Percentiles rank a stretch among this genome's conserved stretches.
Conservation (phyloP, 1,139 yeast genomes). For the Yamadazyma kanchanaburiensis region DNA sequence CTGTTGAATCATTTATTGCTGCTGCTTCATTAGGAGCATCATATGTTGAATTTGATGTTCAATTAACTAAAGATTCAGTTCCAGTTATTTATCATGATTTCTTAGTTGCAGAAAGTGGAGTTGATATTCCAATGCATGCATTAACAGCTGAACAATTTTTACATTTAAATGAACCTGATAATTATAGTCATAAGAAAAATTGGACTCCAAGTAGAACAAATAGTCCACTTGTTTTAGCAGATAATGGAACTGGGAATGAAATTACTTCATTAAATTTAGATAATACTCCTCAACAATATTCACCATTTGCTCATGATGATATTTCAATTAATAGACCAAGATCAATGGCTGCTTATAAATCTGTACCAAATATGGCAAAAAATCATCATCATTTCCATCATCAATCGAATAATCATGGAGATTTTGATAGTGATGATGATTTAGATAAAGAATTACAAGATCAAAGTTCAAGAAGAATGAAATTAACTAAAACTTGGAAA, state of each 20-base stretch:
- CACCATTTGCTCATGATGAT: slow-evolving; percentile 40
- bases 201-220: slow-evolving; percentile 6
- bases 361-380: slow-evolving; percentile 22
- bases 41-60: slow-evolving; percentile 95
- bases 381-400: slow-evolving; percentile 5
- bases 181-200: slow-evolving; percentile 4
- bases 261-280: slow-evolving; percentile 8
- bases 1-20: slow-evolving; percentile 91
- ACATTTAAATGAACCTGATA: slow-evolving; percentile 45
- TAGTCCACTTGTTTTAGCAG: slow-evolving; percentile 8
- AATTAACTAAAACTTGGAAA: slow-evolving; percentile 83
- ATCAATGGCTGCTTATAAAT: slow-evolving; percentile 37
- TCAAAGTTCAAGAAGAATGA: slow-evolving; percentile 65
- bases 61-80: slow-evolving; percentile 85
- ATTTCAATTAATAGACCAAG: slow-evolving; percentile 38
- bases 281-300: slow-evolving; percentile 6
- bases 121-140: slow-evolving; percentile 94
- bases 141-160: slow-evolving; percentile 87
- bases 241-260: slow-evolving; percentile 9
- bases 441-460: slow-evolving; percentile 36
- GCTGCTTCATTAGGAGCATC: slow-evolving; percentile 95
- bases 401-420: slow-evolving; percentile 5
- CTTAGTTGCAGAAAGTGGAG: slow-evolving; percentile 92
- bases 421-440: slow-evolving; percentile 24
- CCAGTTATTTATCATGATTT: slow-evolving; percentile 97